Evolutionary conservation across 441 rosid genomes (phyloP), one percentile per base, ranked within the genome.

Genomic region (Eutrema salsugineum): DNA sequence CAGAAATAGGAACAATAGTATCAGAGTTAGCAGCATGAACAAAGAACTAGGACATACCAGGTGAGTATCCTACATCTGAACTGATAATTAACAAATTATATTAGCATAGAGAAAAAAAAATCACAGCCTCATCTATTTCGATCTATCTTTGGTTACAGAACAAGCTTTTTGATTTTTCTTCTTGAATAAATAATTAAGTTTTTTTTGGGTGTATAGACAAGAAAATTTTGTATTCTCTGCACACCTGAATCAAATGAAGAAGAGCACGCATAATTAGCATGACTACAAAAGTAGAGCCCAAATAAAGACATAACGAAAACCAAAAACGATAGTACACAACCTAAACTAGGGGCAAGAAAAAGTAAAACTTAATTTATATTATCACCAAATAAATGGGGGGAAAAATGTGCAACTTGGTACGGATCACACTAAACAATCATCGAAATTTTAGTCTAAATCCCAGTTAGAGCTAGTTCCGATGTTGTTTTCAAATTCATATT

Each of bases 241-340:
- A 64, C 39, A 72, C 53, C 56, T 73, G 61, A 43, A 74, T 33
- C 28, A 42, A 42, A 50, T n/a, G 35, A 54, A 24, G 68, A 66
- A 40, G 68, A 50, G 48, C 66, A 66, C 33, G 6, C 33, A 64
- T 57, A 59, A 43, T 42, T 51, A 68, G 33, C 19, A 55, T 54
- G 60, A 42, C 79, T 38, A 68, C 59, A 69, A 75, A 75, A 61
- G 65, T 38, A 39, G 65, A 68, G 70, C 70, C 78, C 44, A 61
- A 36, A 53, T 54, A 68, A 35, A 68, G 59, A 35, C 74, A 61
- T 54, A 14, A 2, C 66, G 42, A 75, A 46, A 24, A 62, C 66
- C 70, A 68, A 67, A 67, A 53, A 14, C 27, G 58, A 68, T 60
- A 51, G 63, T 61, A 74, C 73, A 74, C 56, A 59, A 42, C 78